Evolutionary conservation across 768 basidiomycete genomes (phyloP), one percentile per base, ranked within the genome.

Genomic region (Nidula microcarpa): DNA sequence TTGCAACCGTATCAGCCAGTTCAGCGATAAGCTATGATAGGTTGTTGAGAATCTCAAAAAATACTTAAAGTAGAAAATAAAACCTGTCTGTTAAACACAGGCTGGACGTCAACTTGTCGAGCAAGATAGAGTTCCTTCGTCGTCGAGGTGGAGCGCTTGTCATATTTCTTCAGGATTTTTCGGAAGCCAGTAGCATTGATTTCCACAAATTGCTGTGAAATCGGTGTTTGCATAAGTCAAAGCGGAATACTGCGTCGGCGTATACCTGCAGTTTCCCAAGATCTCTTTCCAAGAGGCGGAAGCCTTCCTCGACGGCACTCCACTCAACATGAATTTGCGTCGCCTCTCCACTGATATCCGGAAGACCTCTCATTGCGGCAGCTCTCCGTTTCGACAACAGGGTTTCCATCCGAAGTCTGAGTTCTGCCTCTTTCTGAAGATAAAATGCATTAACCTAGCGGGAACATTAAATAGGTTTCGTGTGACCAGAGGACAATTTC

Each of bases 141-240:
- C 17, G 87, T 85, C 1, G 91, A 94, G 43, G 87, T 97, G 36
- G 94, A 94, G 46, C 93, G 83, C 71, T 98, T 99, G 71, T 98
- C 97, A 80, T 93, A 99, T 67, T 99, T 99, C 66, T 99, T 98
- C 56, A 98, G 71, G 47, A 98, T 98, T 68, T 98, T 98, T 44
- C 95, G 84, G 68, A 98, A 98, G 3, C 94, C 97, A 8, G 87
- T 93, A 5, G 90, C 97, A 66, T 98, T 99, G 63, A 97, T 89
- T 71, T 98, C 97, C 57, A 99, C 86, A 63, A 95, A 99, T 81
- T 94, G 90, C 94, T 95, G 64, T 43, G 53, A 64, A 57, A 56
- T 39, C 41, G 47, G 56, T 43, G 52, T 62, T 60, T 55, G 56
- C 43, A 56, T 58, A 62, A 59, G 60, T 59, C 41, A 53, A 50